Evolutionary conservation across 257 asterid genomes (phyloP).

Genomic region (Cordia subcordata): DNA sequence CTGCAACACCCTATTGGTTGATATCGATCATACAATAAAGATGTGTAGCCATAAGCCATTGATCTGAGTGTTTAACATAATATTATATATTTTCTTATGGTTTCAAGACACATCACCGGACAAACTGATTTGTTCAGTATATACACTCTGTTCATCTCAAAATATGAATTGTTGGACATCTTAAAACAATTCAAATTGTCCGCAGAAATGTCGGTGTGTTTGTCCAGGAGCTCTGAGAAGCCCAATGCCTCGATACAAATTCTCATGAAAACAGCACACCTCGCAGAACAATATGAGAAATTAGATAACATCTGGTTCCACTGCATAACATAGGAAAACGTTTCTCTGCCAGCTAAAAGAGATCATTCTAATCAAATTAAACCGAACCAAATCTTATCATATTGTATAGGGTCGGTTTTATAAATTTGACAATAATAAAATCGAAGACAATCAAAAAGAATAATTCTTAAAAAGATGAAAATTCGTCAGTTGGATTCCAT

Average conservation of each 20-base stretch:
- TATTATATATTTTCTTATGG: too few relatives aligned
- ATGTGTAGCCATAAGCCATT: too few relatives aligned
- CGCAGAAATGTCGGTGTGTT: constrained; percentile 10
- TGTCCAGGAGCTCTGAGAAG: neutral
- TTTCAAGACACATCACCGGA: neutral
- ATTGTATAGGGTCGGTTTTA: too few relatives aligned
- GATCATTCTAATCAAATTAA: too few relatives aligned
- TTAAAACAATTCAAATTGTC: constrained; percentile 1
- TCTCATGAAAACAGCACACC: neutral
- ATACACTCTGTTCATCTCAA: too few relatives aligned
- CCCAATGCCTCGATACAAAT: neutral
- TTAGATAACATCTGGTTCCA: neutral
- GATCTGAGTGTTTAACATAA: too few relatives aligned
- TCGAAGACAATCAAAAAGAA: neutral
- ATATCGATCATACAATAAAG: too few relatives aligned
- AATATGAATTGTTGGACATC: neutral
- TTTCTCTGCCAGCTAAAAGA: too few relatives aligned
- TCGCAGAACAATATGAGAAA: neutral
- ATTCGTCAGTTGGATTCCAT: constrained; percentile 1
- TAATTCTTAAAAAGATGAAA: constrained; percentile 6
- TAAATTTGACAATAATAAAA: neutral
- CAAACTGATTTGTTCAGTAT: neutral
- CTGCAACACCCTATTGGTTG: too few relatives aligned
- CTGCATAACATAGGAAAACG: neutral
- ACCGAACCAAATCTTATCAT: too few relatives aligned